Conservation (phyloP, 805 yeast species). For the Sugiyamaella smithiae region DNA sequence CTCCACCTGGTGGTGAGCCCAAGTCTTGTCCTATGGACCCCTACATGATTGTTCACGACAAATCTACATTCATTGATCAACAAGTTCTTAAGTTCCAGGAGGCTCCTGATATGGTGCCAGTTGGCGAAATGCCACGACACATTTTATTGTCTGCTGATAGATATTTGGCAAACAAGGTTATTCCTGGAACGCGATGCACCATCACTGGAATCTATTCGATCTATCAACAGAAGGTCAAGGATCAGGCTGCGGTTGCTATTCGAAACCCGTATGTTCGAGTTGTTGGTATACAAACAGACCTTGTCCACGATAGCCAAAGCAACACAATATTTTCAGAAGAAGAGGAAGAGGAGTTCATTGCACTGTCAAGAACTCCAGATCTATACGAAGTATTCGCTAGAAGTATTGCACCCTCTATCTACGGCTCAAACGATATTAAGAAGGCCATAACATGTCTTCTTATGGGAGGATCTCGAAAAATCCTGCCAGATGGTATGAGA, state of each 20-base stretch:
- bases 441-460: slow-evolving; percentile 88
- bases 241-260: slow-evolving; percentile 69
- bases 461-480: slow-evolving; percentile 91
- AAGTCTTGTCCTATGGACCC: slow-evolving; percentile 89
- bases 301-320: slow-evolving; percentile 64
- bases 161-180: slow-evolving; percentile 80
- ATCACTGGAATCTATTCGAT: slow-evolving; percentile 91
- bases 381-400: slow-evolving; percentile 79
- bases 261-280: slow-evolving; percentile 88
- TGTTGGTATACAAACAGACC: slow-evolving; percentile 80
- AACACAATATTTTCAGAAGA: slow-evolving; percentile 74
- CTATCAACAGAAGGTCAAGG: slow-evolving; percentile 61
- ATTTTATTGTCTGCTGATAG: slow-evolving; percentile 84
- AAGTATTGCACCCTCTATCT: slow-evolving; percentile 95
- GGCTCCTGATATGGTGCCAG: slow-evolving; percentile 98
- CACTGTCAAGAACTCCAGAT: slow-evolving; percentile 76
- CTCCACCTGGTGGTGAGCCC: slow-evolving; percentile 43
- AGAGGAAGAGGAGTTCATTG: slow-evolving; percentile 88
- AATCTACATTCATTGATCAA: slow-evolving; percentile 90
- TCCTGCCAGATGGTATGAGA: slow-evolving; percentile 94
- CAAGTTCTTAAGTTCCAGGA: slow-evolving; percentile 93
- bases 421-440: slow-evolving; percentile 89
- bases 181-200: slow-evolving; percentile 94
- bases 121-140: slow-evolving; percentile 98
- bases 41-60: slow-evolving; percentile 88